phyloP scores from a whole-genome alignment of 2,329 filamentous ascomycete species.

The Fonsecaea pedrosoi region DNA sequence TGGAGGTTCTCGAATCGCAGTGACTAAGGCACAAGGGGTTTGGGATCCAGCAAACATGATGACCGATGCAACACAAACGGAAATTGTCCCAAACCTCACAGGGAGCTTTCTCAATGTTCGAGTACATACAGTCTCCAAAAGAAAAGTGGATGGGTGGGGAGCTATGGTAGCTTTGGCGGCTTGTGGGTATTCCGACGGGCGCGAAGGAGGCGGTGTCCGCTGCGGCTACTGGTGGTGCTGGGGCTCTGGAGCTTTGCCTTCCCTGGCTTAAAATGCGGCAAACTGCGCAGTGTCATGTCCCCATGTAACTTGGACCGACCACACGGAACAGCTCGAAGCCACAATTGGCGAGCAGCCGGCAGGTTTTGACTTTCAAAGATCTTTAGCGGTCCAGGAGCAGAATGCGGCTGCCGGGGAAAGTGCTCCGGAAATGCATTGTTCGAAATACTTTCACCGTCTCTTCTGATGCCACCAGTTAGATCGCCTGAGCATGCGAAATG shows the following conservation, averaged over 20 bases:
- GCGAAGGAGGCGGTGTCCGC: slow-evolving; percentile 29
- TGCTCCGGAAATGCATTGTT: slow-evolving; percentile 24
- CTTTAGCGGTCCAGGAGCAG: slow-evolving; percentile 1
- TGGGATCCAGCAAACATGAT: slow-evolving; percentile 14
- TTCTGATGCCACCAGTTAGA: slow-evolving; percentile 4
- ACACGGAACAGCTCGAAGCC: slow-evolving; percentile 11
- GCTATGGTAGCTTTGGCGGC: slow-evolving; percentile 26
- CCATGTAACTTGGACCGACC: slow-evolving; percentile 25
- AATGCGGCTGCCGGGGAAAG: slow-evolving; percentile 8
- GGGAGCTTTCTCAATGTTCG: slow-evolving; percentile 16
- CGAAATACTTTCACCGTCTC: slow-evolving; percentile 23
- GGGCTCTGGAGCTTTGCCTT: slow-evolving; percentile 13
- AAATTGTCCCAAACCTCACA: slow-evolving; percentile 31
- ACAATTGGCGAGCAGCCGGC: not conserved
- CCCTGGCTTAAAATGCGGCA: slow-evolving; percentile 16
- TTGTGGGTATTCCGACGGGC: slow-evolving; percentile 36
- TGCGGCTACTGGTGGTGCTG: slow-evolving; percentile 18
- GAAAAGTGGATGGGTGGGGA: slow-evolving; percentile 26
- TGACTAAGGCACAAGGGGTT: slow-evolving; percentile 10
- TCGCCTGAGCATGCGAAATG: not conserved
- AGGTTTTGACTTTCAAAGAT: not conserved
- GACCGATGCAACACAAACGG: slow-evolving; percentile 30
- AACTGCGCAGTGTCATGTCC: slow-evolving; percentile 14
- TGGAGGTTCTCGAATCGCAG: slow-evolving; percentile 31
- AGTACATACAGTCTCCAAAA: slow-evolving; percentile 17